Evolutionary conservation across 345 rosid genomes (phyloP), one percentile per base, ranked within the genome.

Genomic region (Kandelia obovata): DNA sequence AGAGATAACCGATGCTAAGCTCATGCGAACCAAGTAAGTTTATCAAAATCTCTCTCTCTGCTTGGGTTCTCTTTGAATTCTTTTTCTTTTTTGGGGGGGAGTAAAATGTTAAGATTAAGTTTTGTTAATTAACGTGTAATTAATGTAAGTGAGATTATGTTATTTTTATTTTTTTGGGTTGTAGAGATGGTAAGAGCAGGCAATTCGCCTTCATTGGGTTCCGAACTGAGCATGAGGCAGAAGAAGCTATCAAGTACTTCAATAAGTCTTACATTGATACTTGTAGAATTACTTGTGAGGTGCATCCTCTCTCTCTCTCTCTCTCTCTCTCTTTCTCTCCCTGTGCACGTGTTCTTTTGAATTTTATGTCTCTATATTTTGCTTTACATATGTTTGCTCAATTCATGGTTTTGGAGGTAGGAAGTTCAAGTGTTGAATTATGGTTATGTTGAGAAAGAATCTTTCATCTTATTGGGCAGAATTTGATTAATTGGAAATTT

Each of bases 151-250:
- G 17, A 20, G 53, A 6, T 62, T 66, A 60, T 2, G 46, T 66
- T 2, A 15, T 67, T 20, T 31, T 11, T 30, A n/a, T 65, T 23
- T 65, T 15, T 34, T 52, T 53, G 34, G 58, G 20, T 49, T 66
- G 34, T 57, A 94, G 97, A 17, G 96, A 92, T 68, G 99, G 97
- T 23, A 86, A 75, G 77, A 90, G 85, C 67, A 86, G 97, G 79
- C 96, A 89, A 53, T 88, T 95, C 47, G 99, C 93, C 26, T 92
- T 90, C 68, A 73, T 92, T 57, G 99, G 97, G 11, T 95, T 83
- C 23, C 97, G 96, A 11, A 86, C 83, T 0, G 87, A 80, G 71
- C 73, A 52, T 27, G 93, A 92, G 75, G 97, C 99, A 6, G 81
- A 82, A 73, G 96, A 88, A 79, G 97, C 96, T 76, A 87, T 90